phyloP scores from a whole-genome alignment of 2,329 filamentous ascomycete species.

The Metarhizium rileyi region DNA sequence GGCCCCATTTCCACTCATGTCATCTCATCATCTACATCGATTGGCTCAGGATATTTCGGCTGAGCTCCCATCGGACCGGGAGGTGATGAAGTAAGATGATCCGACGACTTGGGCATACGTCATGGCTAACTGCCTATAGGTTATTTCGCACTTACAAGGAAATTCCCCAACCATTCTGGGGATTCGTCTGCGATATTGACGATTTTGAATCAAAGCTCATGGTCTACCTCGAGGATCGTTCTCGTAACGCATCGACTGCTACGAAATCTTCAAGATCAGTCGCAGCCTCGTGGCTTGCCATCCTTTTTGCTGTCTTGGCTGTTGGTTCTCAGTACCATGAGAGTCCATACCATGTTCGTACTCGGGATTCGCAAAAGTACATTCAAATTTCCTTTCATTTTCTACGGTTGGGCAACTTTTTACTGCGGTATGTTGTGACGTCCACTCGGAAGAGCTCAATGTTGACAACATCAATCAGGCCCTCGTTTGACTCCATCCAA shows the following conservation, averaged over 20 bases:
- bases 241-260: slow-evolving; percentile 40
- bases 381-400: slow-evolving; percentile 58
- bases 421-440: slow-evolving; percentile 37
- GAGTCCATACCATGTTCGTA: slow-evolving; percentile 51
- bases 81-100: slow-evolving; percentile 53
- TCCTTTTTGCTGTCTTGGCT: slow-evolving; percentile 54
- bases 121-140: slow-evolving; percentile 24
- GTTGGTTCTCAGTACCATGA: slow-evolving; percentile 59
- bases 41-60: slow-evolving; percentile 50
- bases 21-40: slow-evolving; percentile 48
- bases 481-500: slow-evolving; percentile 57
- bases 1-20: slow-evolving; percentile 59
- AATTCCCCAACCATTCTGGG: slow-evolving; percentile 59
- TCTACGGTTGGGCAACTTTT: slow-evolving; percentile 51
- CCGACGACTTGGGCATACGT: neutral
- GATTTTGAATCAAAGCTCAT: slow-evolving; percentile 56
- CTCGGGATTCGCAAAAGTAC: slow-evolving; percentile 49
- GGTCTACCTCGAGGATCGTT: slow-evolving; percentile 55
- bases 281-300: slow-evolving; percentile 56
- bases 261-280: slow-evolving; percentile 39
- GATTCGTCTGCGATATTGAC: slow-evolving; percentile 56
- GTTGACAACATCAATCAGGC: slow-evolving; percentile 26
- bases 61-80: slow-evolving; percentile 53
- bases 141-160: slow-evolving; percentile 58
- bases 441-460: neutral